Evolutionary conservation across 805 yeast genomes (phyloP), one percentile per base, ranked within the genome.

Genomic region (Geotrichum ghanense): DNA sequence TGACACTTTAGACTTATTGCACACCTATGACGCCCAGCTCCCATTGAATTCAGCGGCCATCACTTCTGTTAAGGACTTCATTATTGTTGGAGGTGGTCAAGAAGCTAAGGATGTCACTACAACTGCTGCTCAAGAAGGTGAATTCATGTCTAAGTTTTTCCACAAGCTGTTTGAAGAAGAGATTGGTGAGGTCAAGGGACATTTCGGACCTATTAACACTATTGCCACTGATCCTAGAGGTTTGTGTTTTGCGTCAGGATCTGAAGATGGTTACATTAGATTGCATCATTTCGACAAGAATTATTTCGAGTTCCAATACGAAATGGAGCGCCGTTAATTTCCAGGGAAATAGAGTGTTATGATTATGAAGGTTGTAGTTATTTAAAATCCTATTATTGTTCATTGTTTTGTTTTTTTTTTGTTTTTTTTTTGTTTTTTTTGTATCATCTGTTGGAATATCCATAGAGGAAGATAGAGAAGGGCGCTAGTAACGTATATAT

Each of bases 41-140:
- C 97, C 97, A 49, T 75, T 92, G 74, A 92, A 92, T 72, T 78
- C 95, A 31, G 97, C 97, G 17, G 82, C 95, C 54, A 83, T 92
- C 56, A 89, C 98, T 14, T 94, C 97, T 22, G 72, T 80, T 48
- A 92, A 92, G 70, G 90, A 92, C 62, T 90, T 81, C 62, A 83
- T 92, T 51, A 81, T 92, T 44, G 73, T 92, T 51, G 98, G 97
- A 46, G 99, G 99, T 71, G 99, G 99, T 79, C 97, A 92, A 73
- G 97, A 88, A 59, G 97, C 98, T 37, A 80, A 88, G 67, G 95
- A 89, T 65, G 99, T 92, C 62, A 92, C 99, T 40, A 92, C 97
- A n/a, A 88, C 97, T 22, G 77, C 92, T 40, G 79, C 88, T 47
- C 74, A 82, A 43, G 95, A 90, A 67, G 98, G 98, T 71, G 86